A percentile compares a stretch with the other conserved stretches of the same genome.
These are phyloP conservation scores for Boletus albobrunnescens DNA, from an alignment of 1,284 basidiomycete species.

Conservation along the genomic window DNA sequence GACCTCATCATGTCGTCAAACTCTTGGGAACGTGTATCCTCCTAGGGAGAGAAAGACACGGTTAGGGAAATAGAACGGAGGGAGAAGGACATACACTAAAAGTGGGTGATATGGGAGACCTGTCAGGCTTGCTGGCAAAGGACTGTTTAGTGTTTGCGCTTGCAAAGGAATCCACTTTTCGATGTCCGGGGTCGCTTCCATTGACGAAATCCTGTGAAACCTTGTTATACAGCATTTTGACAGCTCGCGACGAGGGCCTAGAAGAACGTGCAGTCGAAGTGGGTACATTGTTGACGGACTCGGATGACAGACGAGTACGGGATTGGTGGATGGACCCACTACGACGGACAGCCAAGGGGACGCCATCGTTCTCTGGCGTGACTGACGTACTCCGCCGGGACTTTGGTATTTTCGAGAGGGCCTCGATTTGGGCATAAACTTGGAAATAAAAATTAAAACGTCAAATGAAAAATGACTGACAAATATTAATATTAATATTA, in stretches of 20 bases:
- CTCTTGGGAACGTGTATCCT: slow-evolving; percentile 60
- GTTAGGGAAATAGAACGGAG: slow-evolving; percentile 6
- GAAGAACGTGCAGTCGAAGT: slow-evolving; percentile 30
- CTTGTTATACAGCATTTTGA: slow-evolving; percentile 54
- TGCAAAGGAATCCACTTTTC: slow-evolving; percentile 49
- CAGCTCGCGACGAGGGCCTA: slow-evolving; percentile 52
- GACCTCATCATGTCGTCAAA: slow-evolving; percentile 90
- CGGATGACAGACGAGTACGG: slow-evolving; percentile 32
- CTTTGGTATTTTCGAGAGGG: slow-evolving; percentile 53
- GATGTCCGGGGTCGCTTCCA: slow-evolving; percentile 42
- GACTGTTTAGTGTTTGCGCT: slow-evolving; percentile 46
- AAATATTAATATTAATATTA: slow-evolving; percentile 11
- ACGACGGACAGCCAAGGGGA: slow-evolving; percentile 31
- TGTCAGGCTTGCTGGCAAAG: slow-evolving; percentile 32
- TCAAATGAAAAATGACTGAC: slow-evolving; percentile 13
- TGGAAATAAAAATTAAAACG: slow-evolving; percentile 14
- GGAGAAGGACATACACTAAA: slow-evolving; percentile 30
- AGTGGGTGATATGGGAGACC: slow-evolving; percentile 34
- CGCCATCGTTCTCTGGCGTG: slow-evolving; percentile 39
- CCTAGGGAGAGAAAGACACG: slow-evolving; percentile 33
- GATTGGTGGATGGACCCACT: slow-evolving; percentile 24
- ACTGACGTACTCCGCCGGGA: slow-evolving; percentile 67
- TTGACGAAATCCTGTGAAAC: slow-evolving; percentile 42
- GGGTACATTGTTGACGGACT: slow-evolving; percentile 26
- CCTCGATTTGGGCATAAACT: slow-evolving; percentile 78